phyloP scores from a whole-genome alignment of 106 monocot species.

The Dendrobium chrysotoxum region DNA sequence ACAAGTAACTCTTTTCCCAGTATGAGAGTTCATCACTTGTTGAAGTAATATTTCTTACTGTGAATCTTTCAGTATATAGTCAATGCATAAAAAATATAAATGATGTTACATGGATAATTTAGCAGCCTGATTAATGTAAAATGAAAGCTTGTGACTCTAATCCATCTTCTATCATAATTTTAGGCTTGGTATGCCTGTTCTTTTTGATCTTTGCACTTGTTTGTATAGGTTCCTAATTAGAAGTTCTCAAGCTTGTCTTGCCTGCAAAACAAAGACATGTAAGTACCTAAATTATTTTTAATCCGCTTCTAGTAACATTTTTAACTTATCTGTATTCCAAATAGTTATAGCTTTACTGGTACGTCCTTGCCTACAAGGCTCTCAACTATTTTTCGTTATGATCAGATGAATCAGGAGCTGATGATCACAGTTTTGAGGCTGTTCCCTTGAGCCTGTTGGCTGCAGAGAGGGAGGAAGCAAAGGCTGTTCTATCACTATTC shows the following conservation, averaged over 20 bases:
- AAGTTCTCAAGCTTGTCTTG: slow-evolving; percentile 12
- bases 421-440: slow-evolving; percentile 20
- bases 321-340: not conserved
- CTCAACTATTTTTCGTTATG: not conserved
- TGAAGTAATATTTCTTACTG: not conserved
- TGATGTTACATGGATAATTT: not conserved
- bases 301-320: not conserved
- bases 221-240: slow-evolving; percentile 22
- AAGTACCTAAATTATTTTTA: slow-evolving; percentile 4
- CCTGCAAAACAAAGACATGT: slow-evolving; percentile 52
- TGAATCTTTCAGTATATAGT: not conserved
- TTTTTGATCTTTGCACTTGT: not conserved
- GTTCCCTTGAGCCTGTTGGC: slow-evolving; percentile 60
- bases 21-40: too few species aligned
- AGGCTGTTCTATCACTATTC: slow-evolving; percentile 76
- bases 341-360: too few species aligned
- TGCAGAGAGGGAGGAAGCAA: slow-evolving; percentile 96
- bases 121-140: not conserved
- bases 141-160: not conserved
- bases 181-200: not conserved
- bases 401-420: slow-evolving; percentile 42
- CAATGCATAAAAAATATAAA: not conserved
- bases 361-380: too few species aligned
- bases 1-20: too few species aligned
- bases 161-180: not conserved